Evolutionary conservation across 1,139 yeast species (phyloP).

Genomic region (Saccharomyces pastorianus): DNA sequence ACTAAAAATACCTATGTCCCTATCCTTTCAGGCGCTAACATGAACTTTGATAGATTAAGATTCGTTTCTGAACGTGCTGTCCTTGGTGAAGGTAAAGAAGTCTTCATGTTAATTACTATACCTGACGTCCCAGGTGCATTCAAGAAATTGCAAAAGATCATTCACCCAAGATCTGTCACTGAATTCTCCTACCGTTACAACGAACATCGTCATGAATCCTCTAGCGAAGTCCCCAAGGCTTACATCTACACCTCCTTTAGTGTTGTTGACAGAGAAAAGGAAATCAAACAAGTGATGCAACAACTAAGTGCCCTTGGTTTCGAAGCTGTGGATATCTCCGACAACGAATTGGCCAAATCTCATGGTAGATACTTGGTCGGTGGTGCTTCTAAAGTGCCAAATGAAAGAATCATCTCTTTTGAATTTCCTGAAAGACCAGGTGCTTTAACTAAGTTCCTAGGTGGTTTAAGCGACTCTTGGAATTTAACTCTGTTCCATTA

Average conservation of each 20-base stretch:
- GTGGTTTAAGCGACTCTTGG: slow-evolving; percentile 69
- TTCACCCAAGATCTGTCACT: slow-evolving; percentile 82
- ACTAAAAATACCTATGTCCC: slow-evolving; percentile 71
- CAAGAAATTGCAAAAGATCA: slow-evolving; percentile 58
- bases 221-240: slow-evolving; percentile 44
- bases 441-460: slow-evolving; percentile 74
- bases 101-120: slow-evolving; percentile 77
- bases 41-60: slow-evolving; percentile 92
- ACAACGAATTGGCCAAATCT: slow-evolving; percentile 87
- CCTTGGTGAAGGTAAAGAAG: slow-evolving; percentile 95
- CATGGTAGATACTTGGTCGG: slow-evolving; percentile 96
- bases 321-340: slow-evolving; percentile 75
- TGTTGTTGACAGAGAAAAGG: slow-evolving; percentile 62
- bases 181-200: slow-evolving; percentile 84
- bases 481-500: slow-evolving; percentile 90
- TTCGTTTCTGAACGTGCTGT: slow-evolving; percentile 98
- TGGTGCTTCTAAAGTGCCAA: slow-evolving; percentile 59
- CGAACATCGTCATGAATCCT: slow-evolving; percentile 35
- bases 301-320: slow-evolving; percentile 44
- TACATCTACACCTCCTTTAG: slow-evolving; percentile 81
- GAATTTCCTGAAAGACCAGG: slow-evolving; percentile 98
- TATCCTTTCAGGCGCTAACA: slow-evolving; percentile 89
- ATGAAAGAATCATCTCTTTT: slow-evolving; percentile 73
- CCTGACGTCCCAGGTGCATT: slow-evolving; percentile 93
- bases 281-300: slow-evolving; percentile 39